Percentiles rank a stretch among this genome's conserved stretches.
phyloP scores from a whole-genome alignment of 805 yeast species.

The Torulaspora delbrueckii region DNA sequence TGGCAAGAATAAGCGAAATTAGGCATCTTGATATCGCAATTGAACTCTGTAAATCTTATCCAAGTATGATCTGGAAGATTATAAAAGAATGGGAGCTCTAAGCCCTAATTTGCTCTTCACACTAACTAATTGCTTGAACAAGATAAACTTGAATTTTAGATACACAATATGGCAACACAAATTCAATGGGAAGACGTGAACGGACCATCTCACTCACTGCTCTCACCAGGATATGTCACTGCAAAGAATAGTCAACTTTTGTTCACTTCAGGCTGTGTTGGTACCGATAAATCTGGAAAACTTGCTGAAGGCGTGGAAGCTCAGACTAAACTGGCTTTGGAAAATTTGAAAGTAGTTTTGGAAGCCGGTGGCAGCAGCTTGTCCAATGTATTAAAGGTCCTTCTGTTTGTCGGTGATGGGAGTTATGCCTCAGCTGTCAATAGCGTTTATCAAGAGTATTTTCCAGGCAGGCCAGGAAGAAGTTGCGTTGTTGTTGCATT shows the following conservation, averaged over 20 bases:
- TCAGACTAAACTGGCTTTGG: constrained; percentile 45
- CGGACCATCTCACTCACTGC: constrained; percentile 27
- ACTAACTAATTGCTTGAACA: not conserved
- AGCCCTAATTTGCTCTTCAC: not conserved
- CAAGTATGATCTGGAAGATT: too few relatives aligned
- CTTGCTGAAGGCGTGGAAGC: constrained; percentile 41
- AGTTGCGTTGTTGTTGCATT: constrained; percentile 48
- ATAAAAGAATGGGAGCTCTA: not conserved
- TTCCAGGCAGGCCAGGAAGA: constrained; percentile 49
- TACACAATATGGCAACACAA: constrained; percentile 8
- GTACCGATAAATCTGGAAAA: constrained; percentile 40
- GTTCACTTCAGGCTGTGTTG: constrained; percentile 46
- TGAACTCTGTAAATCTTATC: too few relatives aligned
- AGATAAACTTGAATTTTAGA: too few relatives aligned
- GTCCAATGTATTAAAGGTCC: constrained; percentile 45
- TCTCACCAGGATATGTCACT: constrained; percentile 39
- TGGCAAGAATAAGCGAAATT: not conserved
- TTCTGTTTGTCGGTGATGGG: constrained; percentile 44
- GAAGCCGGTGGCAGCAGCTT: constrained; percentile 43
- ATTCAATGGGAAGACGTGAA: constrained; percentile 37
- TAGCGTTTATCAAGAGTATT: constrained; percentile 42
- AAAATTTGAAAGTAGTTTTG: constrained; percentile 41
- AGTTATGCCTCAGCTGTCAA: constrained; percentile 42
- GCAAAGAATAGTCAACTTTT: constrained; percentile 39
- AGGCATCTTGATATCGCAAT: too few relatives aligned